Conservation (phyloP, 2,329 filamentous ascomycete genomes). For the Claviceps africana region DNA sequence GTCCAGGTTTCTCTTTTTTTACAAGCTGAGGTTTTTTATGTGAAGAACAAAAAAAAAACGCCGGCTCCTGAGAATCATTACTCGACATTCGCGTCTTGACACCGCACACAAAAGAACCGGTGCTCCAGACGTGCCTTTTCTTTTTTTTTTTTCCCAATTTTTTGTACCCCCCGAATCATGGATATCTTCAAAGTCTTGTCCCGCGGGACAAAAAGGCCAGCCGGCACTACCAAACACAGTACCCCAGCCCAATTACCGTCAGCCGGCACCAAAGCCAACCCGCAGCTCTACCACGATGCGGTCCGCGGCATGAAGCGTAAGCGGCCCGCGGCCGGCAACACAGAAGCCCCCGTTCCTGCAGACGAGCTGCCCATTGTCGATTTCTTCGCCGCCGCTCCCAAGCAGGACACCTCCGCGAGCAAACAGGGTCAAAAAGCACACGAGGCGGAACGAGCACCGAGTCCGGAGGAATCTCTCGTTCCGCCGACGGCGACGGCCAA, state of each 20-base stretch:
- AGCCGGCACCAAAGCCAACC: constrained; percentile 47
- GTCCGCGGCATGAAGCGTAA: constrained; percentile 42
- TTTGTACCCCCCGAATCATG: constrained; percentile 32
- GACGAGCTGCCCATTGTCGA: constrained; percentile 34
- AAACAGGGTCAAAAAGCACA: constrained; percentile 10
- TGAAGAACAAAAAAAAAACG: too few species aligned
- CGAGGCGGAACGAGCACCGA: constrained; percentile 14
- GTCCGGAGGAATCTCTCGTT: constrained; percentile 10
- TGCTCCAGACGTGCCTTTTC: not conserved
- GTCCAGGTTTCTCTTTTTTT: not conserved
- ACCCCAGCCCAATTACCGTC: constrained; percentile 42
- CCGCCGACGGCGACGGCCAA: constrained; percentile 13
- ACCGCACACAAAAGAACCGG: not conserved
- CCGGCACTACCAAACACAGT: constrained; percentile 17
- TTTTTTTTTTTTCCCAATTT: not conserved
- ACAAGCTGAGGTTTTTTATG: too few species aligned
- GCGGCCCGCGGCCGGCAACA: constrained; percentile 25
- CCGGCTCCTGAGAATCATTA: not conserved
- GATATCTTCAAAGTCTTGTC: constrained; percentile 63
- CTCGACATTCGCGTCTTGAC: not conserved
- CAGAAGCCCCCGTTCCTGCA: constrained; percentile 13
- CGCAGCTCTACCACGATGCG: constrained; percentile 54
- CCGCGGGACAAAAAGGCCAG: constrained; percentile 45
- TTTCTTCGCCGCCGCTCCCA: constrained; percentile 41
- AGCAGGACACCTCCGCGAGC: constrained; percentile 22